Base-by-base conservation (phyloP, 768 basidiomycete species). In the Saitozyma sp. region DNA sequence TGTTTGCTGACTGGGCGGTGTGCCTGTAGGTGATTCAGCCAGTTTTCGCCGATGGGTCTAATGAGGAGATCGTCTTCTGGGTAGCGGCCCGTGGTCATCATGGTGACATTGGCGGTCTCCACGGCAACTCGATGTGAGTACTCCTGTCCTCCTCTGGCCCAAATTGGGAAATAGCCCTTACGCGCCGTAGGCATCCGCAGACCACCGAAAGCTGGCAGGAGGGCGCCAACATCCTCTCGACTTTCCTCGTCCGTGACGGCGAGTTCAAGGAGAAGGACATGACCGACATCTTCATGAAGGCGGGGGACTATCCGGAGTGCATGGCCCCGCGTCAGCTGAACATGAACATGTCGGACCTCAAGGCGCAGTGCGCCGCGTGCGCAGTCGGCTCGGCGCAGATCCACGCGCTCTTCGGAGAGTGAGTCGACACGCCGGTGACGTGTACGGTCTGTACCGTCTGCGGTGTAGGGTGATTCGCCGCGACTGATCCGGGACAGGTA, bases 21-120 rank as follows among this genome's bases (percentile, higher is more conserved):
- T 96, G 79, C 92, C 92, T 90, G 0, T 94, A 93, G 17, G 55
- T 59, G 9, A 58, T 63, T 17, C 38, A 40, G 19, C 61, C 61
- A 6, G 61, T 63, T 19, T 29, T 29, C 29, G 29, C 29, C 29
- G 29, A 29, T 29, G 29, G 29, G 2, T 29, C 29, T 29, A 29
- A 29, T 29, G 29, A 29, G 29, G 29, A 29, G 29, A 29, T 29
- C 29, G 29, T 29, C 29, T 29, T 29, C 29, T 29, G 29, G 45
- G 56, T 58, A 11, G 61, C 61, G 7, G 56, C 57, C 9, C 43
- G 61, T 9, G 61, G 57, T 37, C 93, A 97, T 76, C 93, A 96
- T 79, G 91, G 91, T 6, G 92, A 95, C 80, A 67, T 73, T 39
- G 71, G 71, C 19, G 71, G 71, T 20, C 42, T 61, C 20, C n/a